A percentile compares a stretch with the other conserved stretches of the same genome.
phyloP scores from a whole-genome alignment of 805 yeast genomes.

The Candida ipomoeae region DNA sequence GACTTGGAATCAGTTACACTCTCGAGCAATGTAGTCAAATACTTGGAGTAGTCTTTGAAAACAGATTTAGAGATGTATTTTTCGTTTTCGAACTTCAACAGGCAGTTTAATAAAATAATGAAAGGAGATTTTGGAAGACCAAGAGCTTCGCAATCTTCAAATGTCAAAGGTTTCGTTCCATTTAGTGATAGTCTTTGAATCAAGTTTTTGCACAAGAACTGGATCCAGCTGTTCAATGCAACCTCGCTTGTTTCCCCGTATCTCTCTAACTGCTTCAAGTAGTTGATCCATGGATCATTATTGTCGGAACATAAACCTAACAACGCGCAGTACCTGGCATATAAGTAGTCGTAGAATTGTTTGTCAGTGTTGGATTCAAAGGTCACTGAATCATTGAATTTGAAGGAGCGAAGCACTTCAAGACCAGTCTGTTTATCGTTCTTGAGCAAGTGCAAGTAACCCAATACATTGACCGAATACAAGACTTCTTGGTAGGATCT shows the following conservation, averaged over 20 bases:
- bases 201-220: slow-evolving; percentile 22
- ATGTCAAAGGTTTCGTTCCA: slow-evolving; percentile 15
- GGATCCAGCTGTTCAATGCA: slow-evolving; percentile 35
- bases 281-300: slow-evolving; percentile 27
- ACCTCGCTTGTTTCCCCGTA: slow-evolving; percentile 26
- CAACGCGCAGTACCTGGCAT: slow-evolving; percentile 32
- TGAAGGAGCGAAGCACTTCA: slow-evolving; percentile 13
- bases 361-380: slow-evolving; percentile 7
- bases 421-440: slow-evolving; percentile 22
- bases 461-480: slow-evolving; percentile 30
- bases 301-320: slow-evolving; percentile 23
- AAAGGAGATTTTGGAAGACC: slow-evolving; percentile 22
- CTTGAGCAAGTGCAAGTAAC: slow-evolving; percentile 32
- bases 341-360: slow-evolving; percentile 29
- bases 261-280: slow-evolving; percentile 19
- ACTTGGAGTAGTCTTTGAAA: slow-evolving; percentile 25
- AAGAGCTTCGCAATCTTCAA: slow-evolving; percentile 16
- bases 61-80: slow-evolving; percentile 17
- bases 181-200: slow-evolving; percentile 17
- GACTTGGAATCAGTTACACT: slow-evolving; percentile 12
- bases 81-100: slow-evolving; percentile 22
- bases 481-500: slow-evolving; percentile 28
- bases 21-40: slow-evolving; percentile 20
- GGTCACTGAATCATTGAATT: slow-evolving; percentile 2
- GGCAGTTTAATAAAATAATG: slow-evolving; percentile 25